Percentiles rank a stretch among this genome's conserved stretches.
These are phyloP conservation scores for Candida michaelii DNA, from an alignment of 805 yeast genomes.

Conservation along the genomic window DNA sequence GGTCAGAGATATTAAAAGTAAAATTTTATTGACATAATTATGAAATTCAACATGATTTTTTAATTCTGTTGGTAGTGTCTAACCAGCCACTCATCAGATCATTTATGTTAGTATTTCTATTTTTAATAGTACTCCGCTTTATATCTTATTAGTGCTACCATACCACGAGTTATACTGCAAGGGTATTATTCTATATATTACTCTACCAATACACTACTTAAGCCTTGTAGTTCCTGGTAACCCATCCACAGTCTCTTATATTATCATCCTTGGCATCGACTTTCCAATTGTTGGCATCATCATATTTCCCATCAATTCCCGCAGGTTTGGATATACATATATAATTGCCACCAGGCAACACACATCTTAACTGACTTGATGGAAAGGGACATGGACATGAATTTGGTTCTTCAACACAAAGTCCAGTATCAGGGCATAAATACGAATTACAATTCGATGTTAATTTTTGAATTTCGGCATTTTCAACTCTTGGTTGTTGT, in stretches of 20 bases:
- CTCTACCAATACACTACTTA: neutral
- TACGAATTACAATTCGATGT: slow-evolving; percentile 57
- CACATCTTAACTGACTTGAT: slow-evolving; percentile 78
- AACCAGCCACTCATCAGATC: slow-evolving; percentile 1
- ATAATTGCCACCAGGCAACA: slow-evolving; percentile 65
- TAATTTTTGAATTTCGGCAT: slow-evolving; percentile 39
- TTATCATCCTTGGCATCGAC: slow-evolving; percentile 52
- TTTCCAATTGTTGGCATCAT: slow-evolving; percentile 45
- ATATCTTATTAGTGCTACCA: too few relatives aligned
- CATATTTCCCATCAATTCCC: slow-evolving; percentile 32
- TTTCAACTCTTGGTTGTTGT: slow-evolving; percentile 29
- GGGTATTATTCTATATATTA: too few relatives aligned
- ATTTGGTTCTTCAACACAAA: slow-evolving; percentile 65
- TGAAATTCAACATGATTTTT: neutral
- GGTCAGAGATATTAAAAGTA: too few relatives aligned
- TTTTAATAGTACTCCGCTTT: too few relatives aligned
- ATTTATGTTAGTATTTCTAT: neutral
- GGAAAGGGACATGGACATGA: slow-evolving; percentile 94
- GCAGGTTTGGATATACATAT: slow-evolving; percentile 87
- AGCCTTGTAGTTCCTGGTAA: slow-evolving; percentile 62
- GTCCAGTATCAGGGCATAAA: slow-evolving; percentile 79
- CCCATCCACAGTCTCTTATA: slow-evolving; percentile 84
- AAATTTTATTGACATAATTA: neutral
- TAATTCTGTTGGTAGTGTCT: neutral
- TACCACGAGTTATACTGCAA: too few relatives aligned